Evolutionary conservation across 148 eudicot species (phyloP), one percentile per base, ranked within the genome.

Genomic region (Simmondsia chinensis): DNA sequence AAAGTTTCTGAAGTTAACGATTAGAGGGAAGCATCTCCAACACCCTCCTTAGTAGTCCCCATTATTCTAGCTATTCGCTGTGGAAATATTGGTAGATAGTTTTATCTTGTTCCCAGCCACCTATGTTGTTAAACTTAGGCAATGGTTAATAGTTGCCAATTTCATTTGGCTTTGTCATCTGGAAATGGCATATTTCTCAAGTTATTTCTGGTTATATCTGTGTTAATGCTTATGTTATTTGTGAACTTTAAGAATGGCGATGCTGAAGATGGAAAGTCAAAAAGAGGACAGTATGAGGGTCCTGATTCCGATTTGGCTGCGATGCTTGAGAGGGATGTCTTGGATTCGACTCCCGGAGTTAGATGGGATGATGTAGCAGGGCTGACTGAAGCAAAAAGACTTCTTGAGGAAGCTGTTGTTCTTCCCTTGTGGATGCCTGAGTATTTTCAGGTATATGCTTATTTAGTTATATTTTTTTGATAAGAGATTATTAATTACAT

Each of bases 361-460:
- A 82, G 83, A 69, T 91, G 95, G 95, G 99, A 91, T 33, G 99
- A 91, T 71, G 95, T 91, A 16, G 99, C 99, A 25, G 99, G 99
- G 51, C 55, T 91, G 39, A 69, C 71, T 48, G 99, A 91, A 77
- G 99, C 99, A 46, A 91, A 91, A 74, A 74, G 96, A 56, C 94
- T 91, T 65, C 79, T 91, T 23, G 99, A 91, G 70, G 99, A 91
- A 69, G 99, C 99, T 63, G 99, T 91, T 64, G 99, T 91, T 46
- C 94, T 91, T 67, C 99, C 99, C 30, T 38, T 91, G 40, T 86
- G 82, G 94, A 91, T 91, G 99, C 99, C 99, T 13, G 99, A 91
- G 48, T 91, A 91, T 71, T 91, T 91, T 51, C 99, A 91, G 96
- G 99, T 91, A 70, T 49, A 22, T 25, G 10, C 17, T 39, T 18